Evolutionary conservation across 768 basidiomycete genomes (phyloP), one percentile per base, ranked within the genome.

Genomic region (Auricularia auricula-judae): DNA sequence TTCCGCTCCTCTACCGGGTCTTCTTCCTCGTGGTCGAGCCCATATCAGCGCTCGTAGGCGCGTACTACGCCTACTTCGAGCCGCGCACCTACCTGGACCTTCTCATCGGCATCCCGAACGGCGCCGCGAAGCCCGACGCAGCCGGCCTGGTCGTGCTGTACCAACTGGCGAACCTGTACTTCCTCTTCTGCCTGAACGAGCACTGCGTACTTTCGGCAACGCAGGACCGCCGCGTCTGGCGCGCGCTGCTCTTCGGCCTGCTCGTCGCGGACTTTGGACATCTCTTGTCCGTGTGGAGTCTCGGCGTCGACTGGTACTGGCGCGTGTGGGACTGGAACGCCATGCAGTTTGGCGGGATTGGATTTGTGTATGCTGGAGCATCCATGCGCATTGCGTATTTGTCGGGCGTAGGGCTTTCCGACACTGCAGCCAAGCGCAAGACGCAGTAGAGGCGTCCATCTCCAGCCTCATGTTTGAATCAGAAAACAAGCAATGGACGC

Each of bases 21-120:
- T 82, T 82, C 74, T 82, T 82, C 69, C 74, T 82, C 36, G 80
- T 78, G 67, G 72, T 82, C 62, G 81, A 83, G 70, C 82, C 81
- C n/a, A 65, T 81, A 53, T 81, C 81, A 0, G 79, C 81, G 0
- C 73, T 82, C 29, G 76, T 76, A 7, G 81, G 81, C 29, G 77
- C 81, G 12, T 81, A 75, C 70, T 82, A 80, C 71, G 80, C 81
- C 18, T 77, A 76, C 14, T 69, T 76, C 60, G 68, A 69, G n/a
- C 79, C 78, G 0, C 36, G 65, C 3, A 70, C 71, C 3, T 82
- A 82, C 70, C 72, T 82, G 43, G 44, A 66, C 10, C 76, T 77
- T 65, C 77, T 82, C 62, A 34, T 23, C 65, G 64, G 67, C 36
- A 29, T 29, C 39, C 39, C 8, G 39, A 68, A 67, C 14, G 34